phyloP scores from a whole-genome alignment of 805 yeast genomes.

The Candida palmyrensis region DNA sequence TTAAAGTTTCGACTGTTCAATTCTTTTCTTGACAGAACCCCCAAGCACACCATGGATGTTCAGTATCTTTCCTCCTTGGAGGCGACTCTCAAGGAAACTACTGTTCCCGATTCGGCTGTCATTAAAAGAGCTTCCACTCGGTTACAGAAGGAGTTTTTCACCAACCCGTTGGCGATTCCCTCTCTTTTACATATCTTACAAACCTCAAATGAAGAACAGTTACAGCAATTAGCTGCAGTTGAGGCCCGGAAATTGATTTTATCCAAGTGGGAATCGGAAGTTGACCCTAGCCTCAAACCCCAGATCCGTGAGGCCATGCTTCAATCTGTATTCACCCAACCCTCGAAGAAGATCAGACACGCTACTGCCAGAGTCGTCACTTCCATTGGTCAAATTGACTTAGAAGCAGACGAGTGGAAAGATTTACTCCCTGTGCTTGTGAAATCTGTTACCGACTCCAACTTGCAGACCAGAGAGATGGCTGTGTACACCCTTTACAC shows the following conservation, averaged over 20 bases:
- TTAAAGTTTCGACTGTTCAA: too few relatives aligned
- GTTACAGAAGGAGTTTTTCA: constrained; percentile 70
- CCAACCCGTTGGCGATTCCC: constrained; percentile 67
- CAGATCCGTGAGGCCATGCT: constrained; percentile 67
- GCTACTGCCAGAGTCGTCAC: constrained; percentile 86
- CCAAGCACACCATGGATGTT: constrained; percentile 55
- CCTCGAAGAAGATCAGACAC: constrained; percentile 70
- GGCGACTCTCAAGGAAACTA: constrained; percentile 70
- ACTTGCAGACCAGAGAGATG: constrained; percentile 66
- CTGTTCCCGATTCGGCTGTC: constrained; percentile 74
- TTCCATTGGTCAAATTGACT: constrained; percentile 74
- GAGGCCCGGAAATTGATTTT: constrained; percentile 84
- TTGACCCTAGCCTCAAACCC: constrained; percentile 46
- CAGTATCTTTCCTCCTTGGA: constrained; percentile 68
- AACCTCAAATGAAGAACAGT: constrained; percentile 58
- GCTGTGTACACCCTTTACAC: constrained; percentile 76
- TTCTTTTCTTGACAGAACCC: too few relatives aligned
- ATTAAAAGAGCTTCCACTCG: constrained; percentile 79
- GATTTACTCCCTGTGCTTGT: constrained; percentile 69
- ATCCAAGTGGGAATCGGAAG: constrained; percentile 56
- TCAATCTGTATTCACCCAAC: constrained; percentile 63
- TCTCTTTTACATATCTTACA: constrained; percentile 80
- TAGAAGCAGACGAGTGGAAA: constrained; percentile 64
- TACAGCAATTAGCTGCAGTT: constrained; percentile 92
- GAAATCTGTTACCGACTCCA: constrained; percentile 47